Conservation (phyloP, 805 yeast genomes). For the Saturnispora bothae region DNA sequence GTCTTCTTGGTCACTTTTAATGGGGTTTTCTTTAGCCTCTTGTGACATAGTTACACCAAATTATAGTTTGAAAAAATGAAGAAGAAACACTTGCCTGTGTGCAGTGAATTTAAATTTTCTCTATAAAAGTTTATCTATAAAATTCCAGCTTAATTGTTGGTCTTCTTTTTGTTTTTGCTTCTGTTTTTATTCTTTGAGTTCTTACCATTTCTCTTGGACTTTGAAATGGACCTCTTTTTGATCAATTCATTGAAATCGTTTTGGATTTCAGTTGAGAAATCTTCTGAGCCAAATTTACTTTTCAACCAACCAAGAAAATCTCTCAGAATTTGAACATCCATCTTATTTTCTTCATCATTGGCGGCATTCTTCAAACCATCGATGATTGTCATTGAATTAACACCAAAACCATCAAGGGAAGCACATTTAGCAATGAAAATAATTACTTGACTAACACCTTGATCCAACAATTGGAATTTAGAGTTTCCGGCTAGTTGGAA, state of each 20-base stretch:
- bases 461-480: constrained; percentile 4
- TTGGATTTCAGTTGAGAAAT: neutral
- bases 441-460: constrained; percentile 6
- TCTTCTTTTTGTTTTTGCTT: neutral
- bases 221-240: constrained; percentile 1
- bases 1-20: neutral
- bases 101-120: too few species aligned
- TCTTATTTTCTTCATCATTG: constrained; percentile 4
- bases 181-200: neutral
- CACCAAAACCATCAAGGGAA: neutral
- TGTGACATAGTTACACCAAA: constrained; percentile 1
- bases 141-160: neutral
- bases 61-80: neutral
- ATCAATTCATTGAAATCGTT: constrained; percentile 1
- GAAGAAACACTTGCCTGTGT: too few species aligned
- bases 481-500: constrained; percentile 2
- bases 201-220: constrained; percentile 4
- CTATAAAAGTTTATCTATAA: too few species aligned
- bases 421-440: constrained; percentile 4
- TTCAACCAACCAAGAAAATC: constrained; percentile 8
- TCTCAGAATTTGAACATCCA: constrained; percentile 7
- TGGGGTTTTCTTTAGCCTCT: neutral
- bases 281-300: constrained; percentile 1
- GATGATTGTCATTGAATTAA: neutral
- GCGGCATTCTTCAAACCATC: constrained; percentile 5